These are phyloP conservation scores for Leccinum solheimii DNA, from an alignment of 1,284 basidiomycete genomes.

Conservation along the genomic window DNA sequence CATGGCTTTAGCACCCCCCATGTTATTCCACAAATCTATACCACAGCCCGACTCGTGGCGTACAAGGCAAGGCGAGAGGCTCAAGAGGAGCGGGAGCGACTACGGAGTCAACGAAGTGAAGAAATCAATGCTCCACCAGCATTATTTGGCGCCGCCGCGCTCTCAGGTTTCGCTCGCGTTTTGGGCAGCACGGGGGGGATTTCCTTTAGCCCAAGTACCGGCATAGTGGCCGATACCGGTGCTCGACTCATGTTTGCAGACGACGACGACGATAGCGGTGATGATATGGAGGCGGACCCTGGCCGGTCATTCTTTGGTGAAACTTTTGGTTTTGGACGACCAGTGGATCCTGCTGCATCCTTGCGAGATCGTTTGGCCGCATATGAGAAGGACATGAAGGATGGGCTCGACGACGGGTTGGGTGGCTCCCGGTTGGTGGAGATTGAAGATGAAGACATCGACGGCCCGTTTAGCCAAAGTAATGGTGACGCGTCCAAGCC, in stretches of 20 bases:
- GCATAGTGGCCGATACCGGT: slow-evolving; percentile 49
- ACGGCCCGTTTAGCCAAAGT: slow-evolving; percentile 35
- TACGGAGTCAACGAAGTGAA: slow-evolving; percentile 43
- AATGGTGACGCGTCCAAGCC: slow-evolving; percentile 26
- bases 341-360: slow-evolving; percentile 52
- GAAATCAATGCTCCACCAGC: slow-evolving; percentile 22
- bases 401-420: slow-evolving; percentile 32
- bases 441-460: slow-evolving; percentile 32
- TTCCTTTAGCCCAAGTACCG: slow-evolving; percentile 52
- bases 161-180: slow-evolving; percentile 45
- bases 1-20: slow-evolving; percentile 74
- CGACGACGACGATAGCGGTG: slow-evolving; percentile 56
- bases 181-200: slow-evolving; percentile 55
- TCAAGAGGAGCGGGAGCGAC: slow-evolving; percentile 54
- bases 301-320: slow-evolving; percentile 49
- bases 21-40: slow-evolving; percentile 66
- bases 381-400: slow-evolving; percentile 49
- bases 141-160: slow-evolving; percentile 33
- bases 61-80: slow-evolving; percentile 59
- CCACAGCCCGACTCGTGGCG: slow-evolving; percentile 56
- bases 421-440: slow-evolving; percentile 29
- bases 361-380: slow-evolving; percentile 63
- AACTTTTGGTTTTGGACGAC: slow-evolving; percentile 43
- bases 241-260: slow-evolving; percentile 59
- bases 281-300: slow-evolving; percentile 41